A percentile compares a stretch with the other conserved stretches of the same genome.
phyloP scores from a whole-genome alignment of 2,329 filamentous ascomycete species.

The Aspergillus persii region DNA sequence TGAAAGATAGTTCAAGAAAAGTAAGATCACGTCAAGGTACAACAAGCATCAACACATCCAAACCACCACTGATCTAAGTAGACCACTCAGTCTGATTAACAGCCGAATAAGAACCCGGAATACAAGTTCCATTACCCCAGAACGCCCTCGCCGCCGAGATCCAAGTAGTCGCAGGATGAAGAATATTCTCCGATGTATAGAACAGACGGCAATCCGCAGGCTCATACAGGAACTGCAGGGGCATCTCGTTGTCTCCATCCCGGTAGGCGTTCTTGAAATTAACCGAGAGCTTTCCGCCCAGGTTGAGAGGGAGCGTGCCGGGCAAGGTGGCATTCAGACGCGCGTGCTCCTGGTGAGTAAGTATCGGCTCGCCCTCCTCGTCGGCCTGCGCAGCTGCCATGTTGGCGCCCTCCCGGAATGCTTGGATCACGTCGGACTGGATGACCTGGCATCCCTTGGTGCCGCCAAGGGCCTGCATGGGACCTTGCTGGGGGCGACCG shows the following conservation, averaged over 20 bases:
- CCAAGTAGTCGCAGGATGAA: conserved; percentile 56
- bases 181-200: conserved; percentile 55
- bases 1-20: no score
- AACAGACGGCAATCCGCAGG: conserved; percentile 61
- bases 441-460: conserved; percentile 53
- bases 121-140: conserved; percentile 12
- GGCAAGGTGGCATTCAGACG: conserved; percentile 3
- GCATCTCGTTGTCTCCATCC: conserved; percentile 43
- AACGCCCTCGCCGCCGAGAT: conserved; percentile 34
- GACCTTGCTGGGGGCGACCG: conserved; percentile 53
- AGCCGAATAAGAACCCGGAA: background rate
- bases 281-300: conserved; percentile 22
- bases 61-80: conserved; percentile 1
- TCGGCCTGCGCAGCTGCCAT: conserved; percentile 13
- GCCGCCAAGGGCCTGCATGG: conserved; percentile 66
- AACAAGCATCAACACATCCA: conserved; percentile 7
- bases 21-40: no score
- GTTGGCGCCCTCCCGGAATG: conserved; percentile 19
- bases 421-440: conserved; percentile 26
- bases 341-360: conserved; percentile 1
- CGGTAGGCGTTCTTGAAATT: conserved; percentile 49
- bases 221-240: conserved; percentile 61
- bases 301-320: conserved; percentile 17
- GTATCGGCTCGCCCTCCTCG: conserved; percentile 14
- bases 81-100: background rate